Conservation (phyloP, 106 monocot genomes). For the Acorus gramineus region DNA sequence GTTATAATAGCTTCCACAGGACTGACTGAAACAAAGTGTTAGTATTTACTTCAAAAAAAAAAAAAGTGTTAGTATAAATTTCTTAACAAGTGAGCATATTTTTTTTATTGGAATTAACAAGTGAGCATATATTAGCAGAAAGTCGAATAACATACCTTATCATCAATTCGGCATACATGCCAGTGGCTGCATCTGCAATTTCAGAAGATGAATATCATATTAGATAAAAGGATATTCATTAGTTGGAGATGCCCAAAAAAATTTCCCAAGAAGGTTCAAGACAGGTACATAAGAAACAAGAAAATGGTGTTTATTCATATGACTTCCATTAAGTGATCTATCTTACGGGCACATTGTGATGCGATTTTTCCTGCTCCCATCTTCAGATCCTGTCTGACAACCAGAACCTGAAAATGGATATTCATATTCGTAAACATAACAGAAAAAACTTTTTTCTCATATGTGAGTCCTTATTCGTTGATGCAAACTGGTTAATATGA, state of each 20-base stretch:
- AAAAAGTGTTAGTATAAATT: too few species aligned
- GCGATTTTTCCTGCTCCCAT: constrained; percentile 95
- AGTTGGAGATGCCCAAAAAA: not conserved
- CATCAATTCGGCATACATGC: constrained; percentile 66
- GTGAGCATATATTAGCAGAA: not conserved
- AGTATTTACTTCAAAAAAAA: too few species aligned
- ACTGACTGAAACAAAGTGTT: too few species aligned
- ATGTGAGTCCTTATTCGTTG: too few species aligned
- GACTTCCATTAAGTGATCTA: not conserved
- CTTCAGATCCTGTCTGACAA: constrained; percentile 91
- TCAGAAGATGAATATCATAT: not conserved
- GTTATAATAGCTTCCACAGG: too few species aligned
- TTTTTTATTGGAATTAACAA: not conserved
- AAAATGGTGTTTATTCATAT: too few species aligned
- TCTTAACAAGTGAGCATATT: too few species aligned
- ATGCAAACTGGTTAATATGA: too few species aligned
- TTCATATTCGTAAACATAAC: too few species aligned
- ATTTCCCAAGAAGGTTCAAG: too few species aligned
- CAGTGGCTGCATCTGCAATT: constrained; percentile 88
- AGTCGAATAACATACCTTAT: constrained; percentile 35
- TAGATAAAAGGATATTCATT: not conserved
- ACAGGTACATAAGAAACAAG: too few species aligned
- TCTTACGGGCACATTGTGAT: constrained; percentile 98
- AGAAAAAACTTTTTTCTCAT: too few species aligned
- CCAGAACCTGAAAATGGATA: constrained; percentile 47